These are phyloP conservation scores for Apiotrichum gamsii DNA, from an alignment of 1,284 basidiomycete genomes.

Conservation along the genomic window DNA sequence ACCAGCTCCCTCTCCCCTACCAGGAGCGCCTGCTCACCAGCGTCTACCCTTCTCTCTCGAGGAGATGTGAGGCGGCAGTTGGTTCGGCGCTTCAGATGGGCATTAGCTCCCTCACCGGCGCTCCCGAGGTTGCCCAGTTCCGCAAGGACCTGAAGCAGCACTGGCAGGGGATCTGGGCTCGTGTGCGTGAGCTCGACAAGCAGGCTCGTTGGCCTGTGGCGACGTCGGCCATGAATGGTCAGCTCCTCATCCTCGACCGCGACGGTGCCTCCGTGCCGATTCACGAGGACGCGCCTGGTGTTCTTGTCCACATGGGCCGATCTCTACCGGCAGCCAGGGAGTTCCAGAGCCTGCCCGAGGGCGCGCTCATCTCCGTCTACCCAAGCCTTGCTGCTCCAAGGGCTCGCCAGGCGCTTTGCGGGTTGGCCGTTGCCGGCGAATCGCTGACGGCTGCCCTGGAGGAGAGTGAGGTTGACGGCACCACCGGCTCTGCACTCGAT, in stretches of 20 bases:
- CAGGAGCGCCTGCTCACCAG: slow-evolving; percentile 18
- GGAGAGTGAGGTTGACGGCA: slow-evolving; percentile 16
- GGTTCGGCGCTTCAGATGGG: slow-evolving; percentile 72
- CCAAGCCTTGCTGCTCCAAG: slow-evolving; percentile 25
- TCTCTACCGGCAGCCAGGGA: slow-evolving; percentile 14
- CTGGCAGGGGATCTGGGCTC: slow-evolving; percentile 86
- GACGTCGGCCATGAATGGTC: slow-evolving; percentile 19
- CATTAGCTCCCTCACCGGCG: slow-evolving; percentile 69
- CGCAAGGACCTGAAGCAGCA: slow-evolving; percentile 78
- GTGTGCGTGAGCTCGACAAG: slow-evolving; percentile 77
- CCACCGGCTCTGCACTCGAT: slow-evolving; percentile 33
- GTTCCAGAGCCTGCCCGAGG: slow-evolving; percentile 25
- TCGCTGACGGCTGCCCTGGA: slow-evolving; percentile 17
- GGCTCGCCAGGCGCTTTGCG: slow-evolving; percentile 23
- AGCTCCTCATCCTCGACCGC: slow-evolving; percentile 62
- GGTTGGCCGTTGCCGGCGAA: slow-evolving; percentile 27
- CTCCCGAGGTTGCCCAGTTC: slow-evolving; percentile 67
- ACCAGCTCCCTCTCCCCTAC: slow-evolving; percentile 49
- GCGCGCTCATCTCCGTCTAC: slow-evolving; percentile 21
- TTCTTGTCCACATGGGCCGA: slow-evolving; percentile 49
- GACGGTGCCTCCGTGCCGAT: slow-evolving; percentile 65
- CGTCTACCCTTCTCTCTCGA: slow-evolving; percentile 60
- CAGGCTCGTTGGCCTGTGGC: slow-evolving; percentile 72
- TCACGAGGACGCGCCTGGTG: slow-evolving; percentile 58
- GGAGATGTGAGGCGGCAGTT: slow-evolving; percentile 74